phyloP scores from a whole-genome alignment of 768 basidiomycete species.

The Naganishia vaughanmartiniae region DNA sequence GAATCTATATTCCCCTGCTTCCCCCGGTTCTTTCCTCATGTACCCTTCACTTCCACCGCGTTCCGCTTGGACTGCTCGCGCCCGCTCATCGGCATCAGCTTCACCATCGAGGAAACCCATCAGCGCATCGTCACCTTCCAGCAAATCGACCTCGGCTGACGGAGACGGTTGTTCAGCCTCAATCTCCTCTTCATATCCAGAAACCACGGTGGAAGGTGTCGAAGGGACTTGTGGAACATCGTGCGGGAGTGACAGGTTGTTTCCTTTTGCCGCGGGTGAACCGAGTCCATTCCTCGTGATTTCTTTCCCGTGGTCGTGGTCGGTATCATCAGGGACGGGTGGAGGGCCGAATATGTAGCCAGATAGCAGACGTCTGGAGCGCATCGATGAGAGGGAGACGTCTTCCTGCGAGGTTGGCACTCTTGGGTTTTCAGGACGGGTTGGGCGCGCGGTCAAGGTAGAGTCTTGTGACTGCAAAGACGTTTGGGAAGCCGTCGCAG shows the following conservation, averaged over 20 bases:
- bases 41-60: conserved; percentile 45
- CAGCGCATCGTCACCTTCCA: conserved; percentile 37
- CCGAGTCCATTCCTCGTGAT: not conserved
- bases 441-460: not conserved
- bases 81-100: conserved; percentile 52
- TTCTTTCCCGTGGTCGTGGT: not conserved
- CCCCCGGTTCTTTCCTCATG: conserved; percentile 37
- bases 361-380: conserved; percentile 41
- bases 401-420: conserved; percentile 32
- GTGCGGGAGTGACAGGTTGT: not conserved
- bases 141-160: not conserved
- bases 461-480: not conserved
- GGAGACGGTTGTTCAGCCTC: conserved; percentile 5
- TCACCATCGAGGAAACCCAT: conserved; percentile 50
- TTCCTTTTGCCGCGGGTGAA: not conserved
- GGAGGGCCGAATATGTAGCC: conserved; percentile 48
- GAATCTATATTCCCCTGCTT: conserved; percentile 51
- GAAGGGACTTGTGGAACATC: not conserved
- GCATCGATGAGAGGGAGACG: conserved; percentile 36
- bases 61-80: conserved; percentile 44
- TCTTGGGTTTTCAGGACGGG: conserved; percentile 38
- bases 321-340: not conserved
- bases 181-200: conserved; percentile 23
- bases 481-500: not conserved
- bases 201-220: conserved; percentile 16